Base-by-base conservation (phyloP, 2,329 filamentous ascomycete genomes). In the Aspergillus sp. region DNA sequence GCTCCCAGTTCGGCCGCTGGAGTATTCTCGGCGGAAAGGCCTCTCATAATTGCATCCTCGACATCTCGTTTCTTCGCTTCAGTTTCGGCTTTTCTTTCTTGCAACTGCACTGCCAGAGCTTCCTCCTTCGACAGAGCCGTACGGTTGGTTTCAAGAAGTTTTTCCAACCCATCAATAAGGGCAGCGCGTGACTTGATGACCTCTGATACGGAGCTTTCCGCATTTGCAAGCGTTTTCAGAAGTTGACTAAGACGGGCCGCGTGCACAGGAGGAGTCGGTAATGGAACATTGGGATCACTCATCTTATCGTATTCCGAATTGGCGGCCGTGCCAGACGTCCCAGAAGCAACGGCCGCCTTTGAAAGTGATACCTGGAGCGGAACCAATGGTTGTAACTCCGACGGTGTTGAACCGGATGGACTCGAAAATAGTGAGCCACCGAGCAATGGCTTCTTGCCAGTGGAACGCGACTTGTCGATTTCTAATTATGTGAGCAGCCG, bases 41-140 rank as follows among this genome's bases (percentile, higher is more conserved):
- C 91, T 52, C 89, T 86, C 84, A 99, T 91, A 65, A 99, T 98
- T 49, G 86, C 88, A 64, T 93, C 86, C 74, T 99, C 95, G 7
- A 99, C 92, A 48, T 95, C 89, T 52, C 88, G 87, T 74, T 96
- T 96, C 76, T 91, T 93, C 17, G 82, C 79, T 66, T 97, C 93
- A 15, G 92, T 90, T 56, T 87, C 86, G 2, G 79, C 76, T 65
- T 89, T 91, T 56, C 88, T 87, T n/a, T 79, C 80, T 3, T 81
- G 77, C 19, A 98, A 76, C 15, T 89, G 83, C 6, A 81, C 72
- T n/a, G 87, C 79, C 37, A 88, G 82, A 4, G 81, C 76, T 66
- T 91, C 86, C 57, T 99, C 93, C 15, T 82, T 81, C 1, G 83
- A 81, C 4, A 97, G 78, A 37, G 88, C 87, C 2, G 81, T 77